Base-by-base conservation (phyloP, 768 basidiomycete species). In the Heimioporus sp. region DNA sequence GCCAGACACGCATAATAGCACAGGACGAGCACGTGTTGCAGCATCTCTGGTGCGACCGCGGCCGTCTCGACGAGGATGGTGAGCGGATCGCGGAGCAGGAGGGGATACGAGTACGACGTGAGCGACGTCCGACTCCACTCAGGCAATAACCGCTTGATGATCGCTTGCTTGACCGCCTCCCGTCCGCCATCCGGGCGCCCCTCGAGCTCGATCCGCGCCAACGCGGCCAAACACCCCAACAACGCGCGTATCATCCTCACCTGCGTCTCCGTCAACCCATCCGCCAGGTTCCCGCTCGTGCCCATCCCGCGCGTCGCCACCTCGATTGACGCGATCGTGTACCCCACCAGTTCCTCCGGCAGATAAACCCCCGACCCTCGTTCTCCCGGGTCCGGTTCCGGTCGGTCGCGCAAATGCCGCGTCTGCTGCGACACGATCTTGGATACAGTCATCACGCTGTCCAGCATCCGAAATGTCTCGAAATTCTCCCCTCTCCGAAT, bases 1-100 rank as follows among this genome's bases (percentile, higher is more conserved):
- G 91, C 88, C 43, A 99, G 77, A 57, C 87, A 87, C 5, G 92
- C 91, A 64, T 97, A 98, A 70, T 95, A 98, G 2, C 87, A 81
- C 59, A 98, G 78, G 36, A 90, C 77, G n/a, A 93, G 79, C 41
- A 96, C 87, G 59, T 97, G 89, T 31, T 87, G 83, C 24, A 99
- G 79, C 65, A 93, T 87, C 55, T 94, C 90, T 0, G 93, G 95
- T 0, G 88, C 85, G 41, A 97, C 85, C 2, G 90, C 88, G 0
- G 95, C 94, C 0, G 88, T 84, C 72, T 99, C 96, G 21, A 96
- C 78, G 19, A 99, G 78, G 36, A 96, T 80, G 3, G 89, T 87
- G 60, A 98, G 86, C 0, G 97, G 95, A 65, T 97, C 92, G 17
- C 95, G 81, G 3, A 92, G 81, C 13, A 98, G 82, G 0, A 98